Evolutionary conservation across 768 basidiomycete species (phyloP), one percentile per base, ranked within the genome.

Genomic region (Amanita inopinata): DNA sequence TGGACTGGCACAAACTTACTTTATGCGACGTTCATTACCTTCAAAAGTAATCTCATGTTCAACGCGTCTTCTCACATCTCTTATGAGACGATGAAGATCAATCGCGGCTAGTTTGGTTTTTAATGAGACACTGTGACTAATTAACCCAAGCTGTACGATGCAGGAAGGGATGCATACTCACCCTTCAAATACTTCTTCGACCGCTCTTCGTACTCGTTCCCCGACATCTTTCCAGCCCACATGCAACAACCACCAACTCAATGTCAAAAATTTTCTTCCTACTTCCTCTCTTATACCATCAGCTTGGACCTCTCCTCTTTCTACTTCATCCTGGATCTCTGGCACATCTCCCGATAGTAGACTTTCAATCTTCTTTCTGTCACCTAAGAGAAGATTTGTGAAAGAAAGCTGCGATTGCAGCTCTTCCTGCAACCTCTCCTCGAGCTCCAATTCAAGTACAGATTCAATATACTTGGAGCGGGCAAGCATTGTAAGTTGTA

Each of bases 161-260:
- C 2, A 46, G 15, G 27, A 41, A 46, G 8, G 25, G 23, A n/a
- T n/a, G 23, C 7, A 22, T 1, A 64, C 85, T 50, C 46, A 93
- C 92, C 77, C 76, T 40, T 87, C 81, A 45, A 96, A 87, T 0
- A 86, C 87, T 45, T 82, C 81, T 52, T 88, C 81, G 0, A 92
- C 88, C 0, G 75, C 83, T 24, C 71, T 62, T 50, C 80, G 63
- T 0, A 92, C 84, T 28, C 86, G 66, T 49, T 78, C 77, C 0
- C 75, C 78, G 0, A 97, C 71, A 45, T 83, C 81, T 51, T 82
- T 85, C 91, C 92, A 94, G 0, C 93, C 91, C 3, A 90, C 83
- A 55, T 96, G 81, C 43, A 94, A 53, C 7, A 94, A 66, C 90
- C 91, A 94, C 90, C 91, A 97, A 28, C 80, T 86, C 51, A 93